A percentile compares a stretch with the other conserved stretches of the same genome.
phyloP scores from a whole-genome alignment of 1,284 basidiomycete species.

The Clitocybe nebularis region DNA sequence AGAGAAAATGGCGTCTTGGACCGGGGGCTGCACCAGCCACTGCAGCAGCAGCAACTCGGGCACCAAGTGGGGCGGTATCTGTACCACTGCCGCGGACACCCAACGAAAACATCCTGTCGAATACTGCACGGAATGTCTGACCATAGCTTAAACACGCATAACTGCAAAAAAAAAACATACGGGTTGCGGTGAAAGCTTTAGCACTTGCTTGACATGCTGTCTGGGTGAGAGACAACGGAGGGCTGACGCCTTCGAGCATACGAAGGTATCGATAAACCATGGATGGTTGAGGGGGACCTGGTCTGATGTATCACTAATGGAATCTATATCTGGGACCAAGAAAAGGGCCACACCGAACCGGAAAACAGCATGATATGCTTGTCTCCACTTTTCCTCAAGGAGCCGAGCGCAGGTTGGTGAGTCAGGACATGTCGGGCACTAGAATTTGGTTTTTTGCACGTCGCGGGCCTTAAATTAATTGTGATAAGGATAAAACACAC shows the following conservation, averaged over 20 bases:
- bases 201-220: conserved; percentile 85
- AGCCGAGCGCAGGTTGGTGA: conserved; percentile 73
- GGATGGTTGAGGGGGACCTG: conserved; percentile 79
- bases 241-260: conserved; percentile 77
- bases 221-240: conserved; percentile 75
- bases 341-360: conserved; percentile 66
- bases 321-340: conserved; percentile 12
- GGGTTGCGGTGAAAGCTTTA: conserved; percentile 78
- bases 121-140: conserved; percentile 56
- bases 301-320: not conserved
- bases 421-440: conserved; percentile 86
- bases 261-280: conserved; percentile 88
- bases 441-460: conserved; percentile 6
- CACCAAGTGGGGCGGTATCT: conserved; percentile 56
- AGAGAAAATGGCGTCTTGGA: conserved; percentile 76
- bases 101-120: conserved; percentile 89
- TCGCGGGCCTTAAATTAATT: conserved; percentile 4
- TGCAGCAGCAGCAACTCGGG: conserved; percentile 58
- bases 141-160: no score
- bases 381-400: conserved; percentile 92
- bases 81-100: conserved; percentile 70
- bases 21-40: conserved; percentile 57
- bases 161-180: conserved; percentile 57
- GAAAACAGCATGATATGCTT: conserved; percentile 83
- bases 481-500: conserved; percentile 23